Evolutionary conservation across 768 basidiomycete genomes (phyloP).

Genomic region (Suillus hirtellus): DNA sequence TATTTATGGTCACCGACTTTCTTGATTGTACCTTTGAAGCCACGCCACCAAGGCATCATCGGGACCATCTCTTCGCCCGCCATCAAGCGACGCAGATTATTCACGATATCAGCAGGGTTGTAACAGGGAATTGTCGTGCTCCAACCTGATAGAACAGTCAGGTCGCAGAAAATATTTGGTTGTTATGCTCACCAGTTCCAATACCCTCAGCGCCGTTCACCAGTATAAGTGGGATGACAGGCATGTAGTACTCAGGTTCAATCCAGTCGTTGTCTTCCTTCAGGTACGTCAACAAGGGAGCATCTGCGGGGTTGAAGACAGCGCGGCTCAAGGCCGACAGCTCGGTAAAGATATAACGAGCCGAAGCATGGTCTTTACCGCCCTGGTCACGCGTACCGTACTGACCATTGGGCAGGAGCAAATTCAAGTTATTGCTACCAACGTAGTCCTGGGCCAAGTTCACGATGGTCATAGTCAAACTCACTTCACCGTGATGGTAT

Average conservation of each 20-base stretch:
- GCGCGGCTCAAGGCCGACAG: slow-evolving; percentile 71
- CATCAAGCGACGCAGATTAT: slow-evolving; percentile 86
- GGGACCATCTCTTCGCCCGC: slow-evolving; percentile 75
- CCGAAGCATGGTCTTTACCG: slow-evolving; percentile 95
- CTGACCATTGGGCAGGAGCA: slow-evolving; percentile 87
- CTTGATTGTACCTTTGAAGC: slow-evolving; percentile 88
- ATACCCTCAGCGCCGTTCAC: slow-evolving; percentile 97
- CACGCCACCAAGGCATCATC: slow-evolving; percentile 98
- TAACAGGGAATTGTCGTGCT: slow-evolving; percentile 90
- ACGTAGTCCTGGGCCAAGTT: slow-evolving; percentile 93
- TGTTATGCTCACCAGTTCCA: slow-evolving; percentile 73
- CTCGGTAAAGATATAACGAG: slow-evolving; percentile 94
- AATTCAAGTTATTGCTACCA: slow-evolving; percentile 92
- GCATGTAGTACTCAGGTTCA: slow-evolving; percentile 95
- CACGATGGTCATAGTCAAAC: slow-evolving; percentile 87
- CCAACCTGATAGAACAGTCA: slow-evolving; percentile 63
- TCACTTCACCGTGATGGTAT: slow-evolving; percentile 95
- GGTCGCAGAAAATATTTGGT: not conserved
- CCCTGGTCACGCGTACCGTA: slow-evolving; percentile 93
- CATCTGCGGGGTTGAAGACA: slow-evolving; percentile 83
- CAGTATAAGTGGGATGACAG: slow-evolving; percentile 83
- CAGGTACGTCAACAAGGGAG: slow-evolving; percentile 78
- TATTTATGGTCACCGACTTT: slow-evolving; percentile 82
- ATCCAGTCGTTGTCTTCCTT: slow-evolving; percentile 84
- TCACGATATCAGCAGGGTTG: slow-evolving; percentile 89